Base-by-base conservation (phyloP, 129 eudicot species). In the Calendula officinalis region DNA sequence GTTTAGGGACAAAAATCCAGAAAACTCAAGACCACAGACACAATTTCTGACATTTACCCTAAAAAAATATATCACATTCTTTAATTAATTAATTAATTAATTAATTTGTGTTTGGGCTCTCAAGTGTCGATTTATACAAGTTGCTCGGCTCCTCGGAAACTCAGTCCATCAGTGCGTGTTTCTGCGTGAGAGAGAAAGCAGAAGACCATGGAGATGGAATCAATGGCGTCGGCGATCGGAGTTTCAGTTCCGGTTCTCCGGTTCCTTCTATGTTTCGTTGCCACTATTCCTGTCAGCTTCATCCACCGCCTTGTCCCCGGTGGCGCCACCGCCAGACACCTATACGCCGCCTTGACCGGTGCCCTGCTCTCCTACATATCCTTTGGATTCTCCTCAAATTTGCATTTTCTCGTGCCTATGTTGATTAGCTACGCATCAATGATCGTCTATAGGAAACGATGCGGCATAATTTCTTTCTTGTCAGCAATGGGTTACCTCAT, bases 151-250 rank as follows among this genome's bases (percentile, higher is more conserved):
- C 74, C 74, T 69, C 39, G 74, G 35, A 69, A 69, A 69, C 74
- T 69, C 58, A 57, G 74, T 57, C 30, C 30, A 22, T 22, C 30
- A 22, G 30, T 22, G 30, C 30, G 62, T 62, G 67, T 30, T 62
- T 43, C 67, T 62, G 67, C 49, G 62, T 52, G 72, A 39, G 53
- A 67, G 71, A 51, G 60, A 66, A 55, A 22, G 30, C 30, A 22
- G 30, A 22, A 22, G 54, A 66, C 67, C 68, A 74, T 87, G 82
- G 89, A 85, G 63, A 70, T 94, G 87, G 86, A 73, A 46, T 65
- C 90, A 44, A 79, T 81, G 91, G 99, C 99, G 44, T 72, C 90
- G 35, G 80, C 96, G 30, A 81, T 88, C 80, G 99, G 99, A 54
- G 81, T 92, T 2, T 92, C 98, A 22, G 89, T 94, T 15, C 73